These are phyloP conservation scores for Hypoxylon sp. DNA, from an alignment of 2,329 filamentous ascomycete genomes.

Conservation along the genomic window DNA sequence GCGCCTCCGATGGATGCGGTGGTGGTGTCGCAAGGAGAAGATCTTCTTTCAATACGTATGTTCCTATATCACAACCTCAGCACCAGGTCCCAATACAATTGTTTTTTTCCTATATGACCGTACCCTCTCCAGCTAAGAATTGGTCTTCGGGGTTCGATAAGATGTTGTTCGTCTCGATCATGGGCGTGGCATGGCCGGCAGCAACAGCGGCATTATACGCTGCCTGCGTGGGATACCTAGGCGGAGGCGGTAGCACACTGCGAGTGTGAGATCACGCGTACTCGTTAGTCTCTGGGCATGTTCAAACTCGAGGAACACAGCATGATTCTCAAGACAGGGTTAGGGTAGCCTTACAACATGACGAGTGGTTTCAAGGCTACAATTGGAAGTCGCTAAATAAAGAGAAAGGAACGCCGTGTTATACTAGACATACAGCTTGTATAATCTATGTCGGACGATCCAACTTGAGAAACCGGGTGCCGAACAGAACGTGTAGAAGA, in stretches of 20 bases:
- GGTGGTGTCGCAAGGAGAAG: constrained; percentile 93
- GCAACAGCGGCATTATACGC: constrained; percentile 81
- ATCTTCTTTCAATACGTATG: constrained; percentile 91
- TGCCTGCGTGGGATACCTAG: constrained; percentile 82
- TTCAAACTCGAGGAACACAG: constrained; percentile 21
- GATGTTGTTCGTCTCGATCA: constrained; percentile 95
- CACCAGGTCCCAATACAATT: constrained; percentile 7
- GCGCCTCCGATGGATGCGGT: constrained; percentile 94
- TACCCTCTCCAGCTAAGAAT: constrained; percentile 93
- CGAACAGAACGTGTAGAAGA: constrained; percentile 3
- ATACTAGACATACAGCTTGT: constrained; percentile 15
- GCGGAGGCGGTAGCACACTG: constrained; percentile 88
- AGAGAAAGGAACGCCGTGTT: constrained; percentile 9
- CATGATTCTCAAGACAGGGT: constrained; percentile 14
- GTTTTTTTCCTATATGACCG: constrained; percentile 9
- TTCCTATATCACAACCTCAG: constrained; percentile 69
- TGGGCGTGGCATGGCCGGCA: constrained; percentile 76
- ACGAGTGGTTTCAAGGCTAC: constrained; percentile 17
- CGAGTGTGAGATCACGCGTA: constrained; percentile 36
- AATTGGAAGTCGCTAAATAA: constrained; percentile 17
- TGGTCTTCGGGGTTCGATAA: constrained; percentile 89
- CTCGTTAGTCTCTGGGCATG: constrained; percentile 36
- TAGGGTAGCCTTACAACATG: constrained; percentile 51
- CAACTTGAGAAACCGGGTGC: not conserved
- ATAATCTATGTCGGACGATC: constrained; percentile 3